These are phyloP conservation scores for Eucalyptus shirleyi DNA, from an alignment of 345 rosid genomes.

Conservation along the genomic window DNA sequence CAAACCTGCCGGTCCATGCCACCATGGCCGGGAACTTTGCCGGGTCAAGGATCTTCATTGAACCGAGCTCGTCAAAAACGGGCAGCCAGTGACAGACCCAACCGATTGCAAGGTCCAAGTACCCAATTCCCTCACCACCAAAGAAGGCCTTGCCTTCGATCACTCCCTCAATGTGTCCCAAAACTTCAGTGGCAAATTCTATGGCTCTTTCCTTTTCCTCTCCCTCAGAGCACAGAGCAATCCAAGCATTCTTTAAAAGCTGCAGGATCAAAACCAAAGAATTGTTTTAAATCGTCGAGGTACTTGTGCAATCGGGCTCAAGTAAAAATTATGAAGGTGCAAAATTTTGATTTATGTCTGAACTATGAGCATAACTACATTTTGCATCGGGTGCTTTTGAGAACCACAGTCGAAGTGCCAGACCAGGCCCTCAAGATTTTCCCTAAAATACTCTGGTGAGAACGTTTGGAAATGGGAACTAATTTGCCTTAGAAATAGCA, in stretches of 20 bases:
- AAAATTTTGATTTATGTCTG: not conserved
- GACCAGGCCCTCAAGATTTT: not conserved
- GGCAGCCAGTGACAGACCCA: conserved; percentile 14
- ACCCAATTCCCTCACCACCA: conserved; percentile 20
- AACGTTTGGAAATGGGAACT: not conserved
- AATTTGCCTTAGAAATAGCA: not conserved
- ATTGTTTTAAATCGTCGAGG: not conserved
- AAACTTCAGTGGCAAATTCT: not conserved
- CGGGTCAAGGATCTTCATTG: not conserved
- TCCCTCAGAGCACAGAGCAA: not conserved
- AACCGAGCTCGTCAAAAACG: conserved; percentile 13
- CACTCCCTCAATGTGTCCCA: conserved; percentile 14
- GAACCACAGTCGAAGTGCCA: not conserved
- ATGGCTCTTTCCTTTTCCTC: conserved; percentile 3
- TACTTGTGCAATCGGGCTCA: not conserved
- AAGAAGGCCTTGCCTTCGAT: conserved; percentile 7
- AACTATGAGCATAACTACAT: not conserved
- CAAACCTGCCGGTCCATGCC: conserved; percentile 12
- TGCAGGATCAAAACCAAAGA: not conserved
- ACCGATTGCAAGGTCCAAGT: conserved; percentile 12
- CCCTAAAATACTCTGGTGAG: not conserved
- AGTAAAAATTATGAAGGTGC: not conserved
- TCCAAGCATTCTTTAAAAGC: not conserved
- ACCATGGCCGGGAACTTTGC: conserved; percentile 7
- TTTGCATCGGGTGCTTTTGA: not conserved